Evolutionary conservation across 768 basidiomycete genomes (phyloP).

Genomic region (Hemileccinum rubropunctum): DNA sequence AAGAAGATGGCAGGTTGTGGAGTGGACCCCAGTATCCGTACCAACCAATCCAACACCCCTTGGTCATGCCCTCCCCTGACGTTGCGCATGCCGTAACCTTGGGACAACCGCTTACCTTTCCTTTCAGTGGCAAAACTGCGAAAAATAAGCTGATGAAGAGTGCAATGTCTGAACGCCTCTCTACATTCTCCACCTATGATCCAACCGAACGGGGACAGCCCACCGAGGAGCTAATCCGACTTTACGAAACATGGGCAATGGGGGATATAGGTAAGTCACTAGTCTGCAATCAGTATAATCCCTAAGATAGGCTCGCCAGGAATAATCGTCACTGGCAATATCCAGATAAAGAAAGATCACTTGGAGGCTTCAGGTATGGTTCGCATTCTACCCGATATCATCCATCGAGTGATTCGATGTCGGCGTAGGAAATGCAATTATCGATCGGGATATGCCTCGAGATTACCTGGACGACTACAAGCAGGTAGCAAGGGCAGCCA

Average conservation of each 20-base stretch:
- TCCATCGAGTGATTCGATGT: background rate
- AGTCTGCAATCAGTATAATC: background rate
- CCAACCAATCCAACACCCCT: slow-evolving; percentile 12
- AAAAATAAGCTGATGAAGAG: slow-evolving; percentile 35
- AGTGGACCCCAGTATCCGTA: slow-evolving; percentile 13
- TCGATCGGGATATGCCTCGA: slow-evolving; percentile 27
- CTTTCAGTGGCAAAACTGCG: slow-evolving; percentile 29
- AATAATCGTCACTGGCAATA: slow-evolving; percentile 32
- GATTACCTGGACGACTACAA: slow-evolving; percentile 22
- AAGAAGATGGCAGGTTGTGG: slow-evolving; percentile 10
- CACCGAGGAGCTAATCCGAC: slow-evolving; percentile 33
- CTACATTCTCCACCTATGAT: slow-evolving; percentile 32
- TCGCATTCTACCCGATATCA: background rate
- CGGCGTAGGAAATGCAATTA: slow-evolving; percentile 30
- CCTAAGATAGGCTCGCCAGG: slow-evolving; percentile 19
- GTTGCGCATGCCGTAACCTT: slow-evolving; percentile 19
- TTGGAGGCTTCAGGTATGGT: slow-evolving; percentile 32
- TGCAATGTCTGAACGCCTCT: slow-evolving; percentile 36
- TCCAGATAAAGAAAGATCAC: slow-evolving; percentile 34
- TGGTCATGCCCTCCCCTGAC: slow-evolving; percentile 15
- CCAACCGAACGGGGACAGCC: slow-evolving; percentile 29
- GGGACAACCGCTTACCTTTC: slow-evolving; percentile 25
- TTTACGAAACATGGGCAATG: slow-evolving; percentile 34
- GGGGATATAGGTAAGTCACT: slow-evolving; percentile 27
- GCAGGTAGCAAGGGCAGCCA: slow-evolving; percentile 30